Evolutionary conservation across 495 filamentous ascomycete species (phyloP).

Genomic region (Aspergillus nidulans): DNA sequence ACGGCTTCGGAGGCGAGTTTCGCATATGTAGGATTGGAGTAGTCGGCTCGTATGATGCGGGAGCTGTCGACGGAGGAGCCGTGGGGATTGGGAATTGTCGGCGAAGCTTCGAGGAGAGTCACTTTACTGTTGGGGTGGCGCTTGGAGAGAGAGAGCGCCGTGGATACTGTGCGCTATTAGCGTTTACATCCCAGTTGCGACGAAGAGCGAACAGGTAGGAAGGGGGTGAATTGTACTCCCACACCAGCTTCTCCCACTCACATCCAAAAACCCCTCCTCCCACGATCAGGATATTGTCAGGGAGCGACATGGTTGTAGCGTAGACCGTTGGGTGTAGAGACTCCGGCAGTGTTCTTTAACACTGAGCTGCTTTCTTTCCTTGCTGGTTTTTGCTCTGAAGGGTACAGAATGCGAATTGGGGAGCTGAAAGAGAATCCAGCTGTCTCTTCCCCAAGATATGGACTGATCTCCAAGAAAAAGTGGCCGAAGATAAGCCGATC

Average conservation of each 20-base stretch:
- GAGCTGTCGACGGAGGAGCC: constrained; percentile 71
- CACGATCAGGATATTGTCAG: constrained; percentile 62
- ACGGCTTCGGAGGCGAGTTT: constrained; percentile 64
- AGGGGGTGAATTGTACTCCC: background rate
- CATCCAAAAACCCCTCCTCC: constrained; percentile 76
- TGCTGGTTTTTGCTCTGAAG: too few species aligned
- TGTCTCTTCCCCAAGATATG: background rate
- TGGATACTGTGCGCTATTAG: constrained; percentile 46
- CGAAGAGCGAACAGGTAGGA: background rate
- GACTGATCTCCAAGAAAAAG: background rate
- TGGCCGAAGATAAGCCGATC: background rate
- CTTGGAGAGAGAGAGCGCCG: constrained; percentile 59
- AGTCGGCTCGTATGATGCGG: constrained; percentile 79
- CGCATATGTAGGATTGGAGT: constrained; percentile 68
- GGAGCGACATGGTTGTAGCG: constrained; percentile 32
- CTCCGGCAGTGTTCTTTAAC: too few species aligned
- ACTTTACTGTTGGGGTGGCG: constrained; percentile 52
- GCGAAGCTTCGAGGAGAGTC: constrained; percentile 63
- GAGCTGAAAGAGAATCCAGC: background rate
- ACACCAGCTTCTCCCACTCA: constrained; percentile 28
- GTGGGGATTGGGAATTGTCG: constrained; percentile 65
- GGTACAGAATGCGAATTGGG: background rate
- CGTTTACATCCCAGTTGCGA: background rate
- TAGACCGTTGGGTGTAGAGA: too few species aligned
- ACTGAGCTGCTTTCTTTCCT: too few species aligned